phyloP scores from a whole-genome alignment of 352 stramenopile genomes.

The Phytophthora melonis region DNA sequence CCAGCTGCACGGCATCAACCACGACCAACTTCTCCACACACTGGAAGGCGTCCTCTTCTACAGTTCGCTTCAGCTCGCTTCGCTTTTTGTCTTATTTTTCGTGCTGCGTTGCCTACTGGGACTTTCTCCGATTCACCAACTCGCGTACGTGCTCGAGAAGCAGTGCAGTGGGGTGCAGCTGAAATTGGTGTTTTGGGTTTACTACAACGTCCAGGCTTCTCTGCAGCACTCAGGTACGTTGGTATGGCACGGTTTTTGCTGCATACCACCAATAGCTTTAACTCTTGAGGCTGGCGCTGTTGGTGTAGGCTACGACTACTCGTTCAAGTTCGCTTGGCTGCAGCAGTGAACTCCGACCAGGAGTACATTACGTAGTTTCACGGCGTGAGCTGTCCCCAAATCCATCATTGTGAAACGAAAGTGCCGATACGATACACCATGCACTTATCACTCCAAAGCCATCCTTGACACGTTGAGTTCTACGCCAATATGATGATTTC shows the following conservation, averaged over 20 bases:
- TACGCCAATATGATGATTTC: no score
- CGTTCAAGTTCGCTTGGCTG: neutral
- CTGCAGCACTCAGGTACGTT: neutral
- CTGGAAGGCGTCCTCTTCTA: neutral
- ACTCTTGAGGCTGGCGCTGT: neutral
- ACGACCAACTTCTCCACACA: neutral
- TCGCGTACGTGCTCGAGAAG: neutral
- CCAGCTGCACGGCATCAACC: neutral
- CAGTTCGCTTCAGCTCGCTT: neutral
- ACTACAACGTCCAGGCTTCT: constrained; percentile 1
- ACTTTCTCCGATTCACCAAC: neutral
- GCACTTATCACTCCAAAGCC: no score
- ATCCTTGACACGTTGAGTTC: no score
- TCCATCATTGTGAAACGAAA: no score
- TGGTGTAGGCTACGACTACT: neutral
- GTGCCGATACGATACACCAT: no score
- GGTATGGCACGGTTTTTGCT: neutral
- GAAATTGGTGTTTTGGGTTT: constrained; percentile 1
- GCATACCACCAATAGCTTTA: neutral
- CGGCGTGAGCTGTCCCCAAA: no score
- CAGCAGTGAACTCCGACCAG: neutral
- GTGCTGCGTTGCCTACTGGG: neutral
- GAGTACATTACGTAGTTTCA: no score
- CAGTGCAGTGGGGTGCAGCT: neutral
- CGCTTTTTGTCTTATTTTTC: neutral